Evolutionary conservation across 805 yeast genomes (phyloP).

Genomic region (Phaffomyces antillensis): DNA sequence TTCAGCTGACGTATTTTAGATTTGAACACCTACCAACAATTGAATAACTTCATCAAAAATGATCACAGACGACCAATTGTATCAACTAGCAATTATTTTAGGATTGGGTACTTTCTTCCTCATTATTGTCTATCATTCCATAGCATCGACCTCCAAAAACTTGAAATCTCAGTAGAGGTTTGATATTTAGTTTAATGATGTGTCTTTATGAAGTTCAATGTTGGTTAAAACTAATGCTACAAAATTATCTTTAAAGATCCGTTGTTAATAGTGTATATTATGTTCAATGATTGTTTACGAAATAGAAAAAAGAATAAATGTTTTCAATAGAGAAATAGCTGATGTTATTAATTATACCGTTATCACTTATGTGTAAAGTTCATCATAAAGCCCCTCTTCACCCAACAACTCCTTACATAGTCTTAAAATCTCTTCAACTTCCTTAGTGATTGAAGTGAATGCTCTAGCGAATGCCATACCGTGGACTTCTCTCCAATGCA

Average conservation of each 20-base stretch:
- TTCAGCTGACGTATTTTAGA: not conserved
- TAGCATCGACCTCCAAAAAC: conserved; percentile 38
- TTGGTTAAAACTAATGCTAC: too few relatives aligned
- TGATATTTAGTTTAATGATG: too few relatives aligned
- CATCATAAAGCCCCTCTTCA: conserved; percentile 26
- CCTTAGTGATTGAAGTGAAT: conserved; percentile 38
- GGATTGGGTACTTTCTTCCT: conserved; percentile 69
- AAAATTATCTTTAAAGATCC: too few relatives aligned
- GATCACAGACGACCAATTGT: conserved; percentile 81
- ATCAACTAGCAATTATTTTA: conserved; percentile 61
- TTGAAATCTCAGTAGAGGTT: conserved; percentile 1
- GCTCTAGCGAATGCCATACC: conserved; percentile 44
- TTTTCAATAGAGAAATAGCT: not conserved
- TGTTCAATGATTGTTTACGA: too few relatives aligned
- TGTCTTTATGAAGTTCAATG: too few relatives aligned
- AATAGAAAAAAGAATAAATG: not conserved
- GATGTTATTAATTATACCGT: too few relatives aligned
- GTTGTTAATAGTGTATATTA: too few relatives aligned
- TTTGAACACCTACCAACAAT: not conserved
- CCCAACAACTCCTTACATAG: conserved; percentile 38
- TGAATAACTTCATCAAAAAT: conserved; percentile 28
- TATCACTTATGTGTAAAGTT: not conserved
- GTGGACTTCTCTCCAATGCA: conserved; percentile 41
- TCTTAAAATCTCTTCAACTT: conserved; percentile 30
- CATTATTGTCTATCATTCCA: conserved; percentile 65